Base-by-base conservation (phyloP, 495 filamentous ascomycete genomes). In the Podospora pseudopauciseta region DNA sequence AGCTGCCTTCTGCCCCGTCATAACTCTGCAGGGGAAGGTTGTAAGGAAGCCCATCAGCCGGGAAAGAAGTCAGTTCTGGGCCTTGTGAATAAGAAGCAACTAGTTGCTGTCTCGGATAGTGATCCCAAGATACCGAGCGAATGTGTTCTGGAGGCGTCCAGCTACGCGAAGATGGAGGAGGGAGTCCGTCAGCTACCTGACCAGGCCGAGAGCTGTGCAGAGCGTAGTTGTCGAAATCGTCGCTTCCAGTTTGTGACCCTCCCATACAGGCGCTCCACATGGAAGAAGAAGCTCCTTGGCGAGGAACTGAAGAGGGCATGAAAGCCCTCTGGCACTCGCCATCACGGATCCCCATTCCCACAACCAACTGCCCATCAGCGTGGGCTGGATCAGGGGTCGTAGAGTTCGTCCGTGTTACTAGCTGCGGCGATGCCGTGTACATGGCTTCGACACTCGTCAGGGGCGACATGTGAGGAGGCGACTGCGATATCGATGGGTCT, bases 91-190 rank as follows among this genome's bases (percentile, higher is more conserved):
- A 63, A 32, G 61, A 49, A 3, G 61, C 11, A 15, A 63, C 27
- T 2, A 32, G 3, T 27, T 20, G 57, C 27, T 71, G 60, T 23
- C 65, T 67, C 34, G 28, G 59, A 23, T 66, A 63, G 16, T n/a
- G 28, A 9, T 74, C 74, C 70, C 71, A 75, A 3, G 67, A 60
- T 3, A 68, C 57, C 2, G 72, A 62, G 16, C 65, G 68, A 15
- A 72, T 68, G n/a, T 74, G 75, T 26, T 71, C 73, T 27, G 76
- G 65, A 16, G 74, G 72, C 34, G 57, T 65, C 74, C 76, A 76
- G 63, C 65, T 77, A 34, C 76, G 76, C 2, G 76, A 78, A 0
- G 76, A 68, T 1, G 54, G 67, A 26, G 68, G 57, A 26, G 68
- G 53, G 16, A 73, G 64, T 20, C 67, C 65, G 34, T 54, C 63